Conservation (phyloP, 1,284 basidiomycete species). For the Leccinum holopus region DNA sequence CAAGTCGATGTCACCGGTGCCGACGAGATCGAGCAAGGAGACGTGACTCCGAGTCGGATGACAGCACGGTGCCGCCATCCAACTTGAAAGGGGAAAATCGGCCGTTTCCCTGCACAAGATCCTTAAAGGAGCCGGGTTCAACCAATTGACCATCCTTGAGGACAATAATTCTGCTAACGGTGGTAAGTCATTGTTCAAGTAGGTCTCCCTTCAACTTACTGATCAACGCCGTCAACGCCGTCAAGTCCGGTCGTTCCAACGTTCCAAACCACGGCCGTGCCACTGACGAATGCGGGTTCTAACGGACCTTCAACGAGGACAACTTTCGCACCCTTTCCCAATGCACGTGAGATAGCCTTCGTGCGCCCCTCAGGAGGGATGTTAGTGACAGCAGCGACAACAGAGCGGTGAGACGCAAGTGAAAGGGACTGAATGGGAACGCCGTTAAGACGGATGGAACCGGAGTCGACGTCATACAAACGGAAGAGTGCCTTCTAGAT, state of each 20-base stretch:
- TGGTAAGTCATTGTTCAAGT: constrained; percentile 1
- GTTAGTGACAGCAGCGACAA: constrained; percentile 83
- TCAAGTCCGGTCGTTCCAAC: no score
- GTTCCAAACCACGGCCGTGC: no score
- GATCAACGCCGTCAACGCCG: constrained; percentile 36
- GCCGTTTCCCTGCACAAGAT: constrained; percentile 66
- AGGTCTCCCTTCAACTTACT: constrained; percentile 45
- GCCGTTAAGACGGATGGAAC: constrained; percentile 77
- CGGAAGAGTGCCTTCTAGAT: constrained; percentile 82
- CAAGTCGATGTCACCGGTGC: no score
- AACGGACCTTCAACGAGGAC: constrained; percentile 77
- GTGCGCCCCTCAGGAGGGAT: constrained; percentile 83
- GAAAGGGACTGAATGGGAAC: constrained; percentile 62
- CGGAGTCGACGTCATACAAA: constrained; percentile 84
- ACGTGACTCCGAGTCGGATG: no score
- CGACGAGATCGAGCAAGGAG: constrained; percentile 17
- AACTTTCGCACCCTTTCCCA: constrained; percentile 84
- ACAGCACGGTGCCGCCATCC: no score
- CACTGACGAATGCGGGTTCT: constrained; percentile 57
- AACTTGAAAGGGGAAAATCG: no score
- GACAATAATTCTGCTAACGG: constrained; percentile 63
- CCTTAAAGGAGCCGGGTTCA: constrained; percentile 75
- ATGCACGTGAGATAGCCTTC: constrained; percentile 83
- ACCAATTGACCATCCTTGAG: constrained; percentile 79
- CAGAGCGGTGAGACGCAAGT: constrained; percentile 47